Percentiles rank a stretch among this genome's conserved stretches.
Conservation (phyloP, 2,329 filamentous ascomycete species). For the Pezicula neosporulosa region DNA sequence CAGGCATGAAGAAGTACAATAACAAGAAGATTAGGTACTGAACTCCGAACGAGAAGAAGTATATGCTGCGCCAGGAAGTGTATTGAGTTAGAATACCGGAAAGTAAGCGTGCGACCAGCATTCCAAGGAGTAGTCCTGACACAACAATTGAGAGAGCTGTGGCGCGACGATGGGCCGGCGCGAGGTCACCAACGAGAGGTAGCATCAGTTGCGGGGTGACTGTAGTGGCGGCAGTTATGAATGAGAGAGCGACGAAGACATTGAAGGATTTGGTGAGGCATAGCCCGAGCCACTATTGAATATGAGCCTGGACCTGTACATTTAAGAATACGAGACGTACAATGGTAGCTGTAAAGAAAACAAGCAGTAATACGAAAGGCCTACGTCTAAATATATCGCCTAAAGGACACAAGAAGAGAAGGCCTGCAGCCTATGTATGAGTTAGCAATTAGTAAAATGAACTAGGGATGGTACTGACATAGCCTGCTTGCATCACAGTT, state of each 20-base stretch:
- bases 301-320: constrained; percentile 1
- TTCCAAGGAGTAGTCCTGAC: constrained; percentile 70
- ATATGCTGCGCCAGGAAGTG: constrained; percentile 72
- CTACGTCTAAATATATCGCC: constrained; percentile 68
- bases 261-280: constrained; percentile 64
- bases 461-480: constrained; percentile 30
- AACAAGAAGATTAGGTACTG: constrained; percentile 64
- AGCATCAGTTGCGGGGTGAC: constrained; percentile 81
- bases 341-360: constrained; percentile 65
- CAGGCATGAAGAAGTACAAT: constrained; percentile 73
- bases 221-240: constrained; percentile 71
- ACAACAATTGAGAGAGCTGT: constrained; percentile 71
- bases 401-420: constrained; percentile 72
- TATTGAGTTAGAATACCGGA: constrained; percentile 73
- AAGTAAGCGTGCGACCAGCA: constrained; percentile 72
- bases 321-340: constrained; percentile 37
- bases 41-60: constrained; percentile 71
- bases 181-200: constrained; percentile 75
- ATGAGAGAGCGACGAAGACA: constrained; percentile 67
- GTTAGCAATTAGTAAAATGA: too few species aligned
- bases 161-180: constrained; percentile 64
- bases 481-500: constrained; percentile 76
- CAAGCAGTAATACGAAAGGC: constrained; percentile 64
- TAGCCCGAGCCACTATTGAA: constrained; percentile 59
- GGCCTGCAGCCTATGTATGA: constrained; percentile 48